phyloP scores from a whole-genome alignment of 495 filamentous ascomycete species.

The Penicillium flavigenum region DNA sequence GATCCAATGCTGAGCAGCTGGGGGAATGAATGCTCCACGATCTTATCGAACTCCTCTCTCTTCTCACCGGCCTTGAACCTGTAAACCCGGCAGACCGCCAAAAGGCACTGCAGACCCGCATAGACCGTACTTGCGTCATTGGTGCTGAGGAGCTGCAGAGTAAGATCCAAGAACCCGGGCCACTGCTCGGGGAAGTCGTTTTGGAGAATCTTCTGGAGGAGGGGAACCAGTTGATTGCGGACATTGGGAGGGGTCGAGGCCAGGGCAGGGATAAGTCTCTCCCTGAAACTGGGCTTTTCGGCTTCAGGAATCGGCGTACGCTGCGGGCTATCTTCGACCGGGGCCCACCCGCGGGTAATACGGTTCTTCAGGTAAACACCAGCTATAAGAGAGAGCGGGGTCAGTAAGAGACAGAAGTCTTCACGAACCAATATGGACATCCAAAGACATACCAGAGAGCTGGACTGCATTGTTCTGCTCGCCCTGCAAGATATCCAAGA shows the following conservation, averaged over 20 bases:
- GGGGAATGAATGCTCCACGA: conserved; percentile 90
- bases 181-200: conserved; percentile 92
- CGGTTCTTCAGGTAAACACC: conserved; percentile 98
- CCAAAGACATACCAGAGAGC: conserved; percentile 68
- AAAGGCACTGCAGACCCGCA: conserved; percentile 88
- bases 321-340: conserved; percentile 63
- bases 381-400: conserved; percentile 53
- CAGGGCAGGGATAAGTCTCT: conserved; percentile 83
- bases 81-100: conserved; percentile 91
- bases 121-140: conserved; percentile 83
- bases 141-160: conserved; percentile 77
- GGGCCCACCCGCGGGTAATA: conserved; percentile 85
- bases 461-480: conserved; percentile 82
- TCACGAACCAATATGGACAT: conserved; percentile 6
- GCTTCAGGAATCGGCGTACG: conserved; percentile 75
- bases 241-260: conserved; percentile 75
- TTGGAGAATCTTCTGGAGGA: conserved; percentile 92
- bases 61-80: conserved; percentile 86
- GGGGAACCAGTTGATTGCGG: conserved; percentile 85
- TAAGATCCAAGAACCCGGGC: conserved; percentile 90
- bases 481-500: conserved; percentile 83
- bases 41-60: conserved; percentile 86
- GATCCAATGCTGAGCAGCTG: conserved; percentile 82
- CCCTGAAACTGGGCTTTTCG: conserved; percentile 83
- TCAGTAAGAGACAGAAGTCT: conserved; percentile 13